Percentiles rank a stretch among this genome's conserved stretches.
These are phyloP conservation scores for Exophiala xenobiotica DNA, from an alignment of 2,329 filamentous ascomycete genomes.

Conservation along the genomic window DNA sequence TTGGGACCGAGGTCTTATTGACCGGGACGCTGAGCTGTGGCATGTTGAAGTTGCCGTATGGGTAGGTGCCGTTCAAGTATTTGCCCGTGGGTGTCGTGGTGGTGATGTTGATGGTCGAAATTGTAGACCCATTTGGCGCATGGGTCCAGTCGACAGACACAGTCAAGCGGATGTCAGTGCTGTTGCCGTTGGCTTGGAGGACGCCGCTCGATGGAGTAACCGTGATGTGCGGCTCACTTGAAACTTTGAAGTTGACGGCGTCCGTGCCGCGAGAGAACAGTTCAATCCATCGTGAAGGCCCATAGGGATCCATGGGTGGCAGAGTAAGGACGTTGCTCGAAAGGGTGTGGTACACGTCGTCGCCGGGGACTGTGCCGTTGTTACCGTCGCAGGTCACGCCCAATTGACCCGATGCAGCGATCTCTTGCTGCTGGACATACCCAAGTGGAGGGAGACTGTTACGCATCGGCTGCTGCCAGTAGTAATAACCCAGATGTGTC, in stretches of 20 bases:
- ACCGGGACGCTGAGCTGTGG: conserved; percentile 57
- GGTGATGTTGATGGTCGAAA: conserved; percentile 36
- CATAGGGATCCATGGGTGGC: conserved; percentile 60
- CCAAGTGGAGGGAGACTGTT: conserved; percentile 63
- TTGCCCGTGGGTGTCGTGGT: conserved; percentile 30
- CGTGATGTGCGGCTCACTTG: conserved; percentile 52
- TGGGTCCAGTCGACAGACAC: conserved; percentile 58
- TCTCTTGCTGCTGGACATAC: conserved; percentile 59
- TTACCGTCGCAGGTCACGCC: conserved; percentile 64
- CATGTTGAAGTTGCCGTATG: conserved; percentile 36
- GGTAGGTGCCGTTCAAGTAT: conserved; percentile 11
- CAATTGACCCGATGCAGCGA: conserved; percentile 61
- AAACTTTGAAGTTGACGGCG: conserved; percentile 55
- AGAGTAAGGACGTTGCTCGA: conserved; percentile 55
- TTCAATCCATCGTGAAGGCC: conserved; percentile 60
- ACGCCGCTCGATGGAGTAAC: conserved; percentile 52
- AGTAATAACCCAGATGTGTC: conserved; percentile 51
- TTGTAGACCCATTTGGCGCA: conserved; percentile 40
- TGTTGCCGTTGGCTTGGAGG: conserved; percentile 45
- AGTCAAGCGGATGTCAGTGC: conserved; percentile 53
- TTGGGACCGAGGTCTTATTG: conserved; percentile 49
- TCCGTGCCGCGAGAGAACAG: conserved; percentile 60
- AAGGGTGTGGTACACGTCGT: conserved; percentile 58
- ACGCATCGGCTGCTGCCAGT: conserved; percentile 72
- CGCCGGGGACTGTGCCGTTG: conserved; percentile 67